A percentile compares a stretch with the other conserved stretches of the same genome.
phyloP scores from a whole-genome alignment of 129 eudicot genomes.

The Lonicera japonica region DNA sequence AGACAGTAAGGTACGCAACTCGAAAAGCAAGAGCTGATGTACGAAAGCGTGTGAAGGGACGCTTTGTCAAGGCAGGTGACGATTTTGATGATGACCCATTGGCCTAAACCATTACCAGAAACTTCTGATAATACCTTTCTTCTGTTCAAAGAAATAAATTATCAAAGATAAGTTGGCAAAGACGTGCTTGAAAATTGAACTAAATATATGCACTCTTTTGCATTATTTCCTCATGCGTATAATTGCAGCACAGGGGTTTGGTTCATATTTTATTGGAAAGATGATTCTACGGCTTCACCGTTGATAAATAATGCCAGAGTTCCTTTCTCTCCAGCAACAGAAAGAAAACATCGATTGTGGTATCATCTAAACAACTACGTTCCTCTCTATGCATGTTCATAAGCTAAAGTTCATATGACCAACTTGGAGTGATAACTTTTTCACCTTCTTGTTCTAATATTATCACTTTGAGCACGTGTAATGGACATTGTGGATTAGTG shows the following conservation, averaged over 20 bases:
- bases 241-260: too few species aligned
- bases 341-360: not conserved
- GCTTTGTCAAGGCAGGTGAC: slow-evolving; percentile 56
- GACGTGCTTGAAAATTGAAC: not conserved
- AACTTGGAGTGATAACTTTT: too few species aligned
- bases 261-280: not conserved
- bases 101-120: slow-evolving; percentile 23
- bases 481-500: too few species aligned
- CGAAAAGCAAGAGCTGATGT: slow-evolving; percentile 60
- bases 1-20: slow-evolving; percentile 46
- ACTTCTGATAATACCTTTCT: slow-evolving; percentile 21
- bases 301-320: not conserved
- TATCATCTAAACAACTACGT: too few species aligned
- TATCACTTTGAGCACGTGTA: too few species aligned
- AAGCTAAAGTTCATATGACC: too few species aligned
- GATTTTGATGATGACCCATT: slow-evolving; percentile 52
- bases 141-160: slow-evolving; percentile 7
- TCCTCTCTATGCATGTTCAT: too few species aligned
- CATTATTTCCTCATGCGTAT: too few species aligned
- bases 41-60: slow-evolving; percentile 53
- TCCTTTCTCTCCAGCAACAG: not conserved
- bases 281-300: not conserved
- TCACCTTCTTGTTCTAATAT: too few species aligned
- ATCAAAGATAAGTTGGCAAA: not conserved
- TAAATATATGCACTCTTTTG: not conserved